phyloP scores from a whole-genome alignment of 2,329 filamentous ascomycete genomes.

The Pleoardoris graminearum region DNA sequence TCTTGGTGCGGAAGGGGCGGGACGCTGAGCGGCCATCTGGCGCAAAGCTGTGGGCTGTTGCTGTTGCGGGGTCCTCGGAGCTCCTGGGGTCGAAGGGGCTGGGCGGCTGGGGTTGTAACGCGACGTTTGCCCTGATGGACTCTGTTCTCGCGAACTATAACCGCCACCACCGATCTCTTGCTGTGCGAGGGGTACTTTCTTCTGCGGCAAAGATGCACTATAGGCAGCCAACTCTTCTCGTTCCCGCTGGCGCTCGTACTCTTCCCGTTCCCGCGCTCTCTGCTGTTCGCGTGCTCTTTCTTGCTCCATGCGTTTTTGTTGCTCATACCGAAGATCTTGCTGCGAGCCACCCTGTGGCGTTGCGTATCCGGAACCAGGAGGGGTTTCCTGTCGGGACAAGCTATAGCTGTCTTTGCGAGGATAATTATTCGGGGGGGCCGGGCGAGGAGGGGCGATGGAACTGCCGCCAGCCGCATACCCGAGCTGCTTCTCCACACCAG shows the following conservation, averaged over 20 bases:
- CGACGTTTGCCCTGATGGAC: slow-evolving; percentile 56
- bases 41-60: slow-evolving; percentile 57
- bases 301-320: slow-evolving; percentile 42
- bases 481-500: slow-evolving; percentile 53
- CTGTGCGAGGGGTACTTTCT: slow-evolving; percentile 77
- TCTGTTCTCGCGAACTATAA: slow-evolving; percentile 51
- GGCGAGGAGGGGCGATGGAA: slow-evolving; percentile 54
- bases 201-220: slow-evolving; percentile 85
- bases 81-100: slow-evolving; percentile 74
- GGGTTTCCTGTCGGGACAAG: slow-evolving; percentile 37
- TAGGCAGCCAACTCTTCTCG: slow-evolving; percentile 82
- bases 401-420: slow-evolving; percentile 53
- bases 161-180: slow-evolving; percentile 79
- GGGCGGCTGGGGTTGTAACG: slow-evolving; percentile 86
- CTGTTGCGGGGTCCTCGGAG: slow-evolving; percentile 51
- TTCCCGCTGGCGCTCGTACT: slow-evolving; percentile 49
- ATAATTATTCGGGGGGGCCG: slow-evolving; percentile 48
- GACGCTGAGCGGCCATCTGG: slow-evolving; percentile 70
- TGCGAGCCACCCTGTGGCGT: slow-evolving; percentile 40
- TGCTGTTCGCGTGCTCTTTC: slow-evolving; percentile 49
- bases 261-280: slow-evolving; percentile 45
- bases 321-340: slow-evolving; percentile 38
- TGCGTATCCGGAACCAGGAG: slow-evolving; percentile 34
- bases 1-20: slow-evolving; percentile 74
- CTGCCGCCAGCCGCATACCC: slow-evolving; percentile 51